Evolutionary conservation across 139 green algal genomes (phyloP).

Genomic region (Closterium sp.): DNA sequence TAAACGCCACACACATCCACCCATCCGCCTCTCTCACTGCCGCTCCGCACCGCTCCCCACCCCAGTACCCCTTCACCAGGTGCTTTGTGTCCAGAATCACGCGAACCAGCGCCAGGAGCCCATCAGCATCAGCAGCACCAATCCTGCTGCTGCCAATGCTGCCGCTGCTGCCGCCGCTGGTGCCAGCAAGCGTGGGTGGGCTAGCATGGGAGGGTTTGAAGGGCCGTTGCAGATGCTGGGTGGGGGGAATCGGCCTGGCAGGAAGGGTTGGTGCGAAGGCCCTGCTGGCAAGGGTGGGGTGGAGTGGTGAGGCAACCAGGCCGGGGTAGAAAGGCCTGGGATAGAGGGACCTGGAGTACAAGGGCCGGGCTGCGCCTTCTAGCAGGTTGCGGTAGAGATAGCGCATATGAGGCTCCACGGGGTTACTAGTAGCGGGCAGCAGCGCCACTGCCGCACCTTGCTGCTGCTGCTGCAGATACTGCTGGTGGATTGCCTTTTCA

Average conservation of each 20-base stretch:
- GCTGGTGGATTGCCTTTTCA: background rate
- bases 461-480: constrained; percentile 6
- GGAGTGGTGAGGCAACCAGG: too few species aligned
- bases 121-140: background rate
- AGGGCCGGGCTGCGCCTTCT: background rate
- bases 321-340: too few species aligned
- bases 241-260: background rate
- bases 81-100: background rate
- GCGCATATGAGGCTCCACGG: background rate
- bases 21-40: background rate
- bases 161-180: too few species aligned
- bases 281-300: background rate
- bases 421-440: background rate
- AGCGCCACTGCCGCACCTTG: background rate
- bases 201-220: background rate
- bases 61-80: background rate
- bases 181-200: background rate
- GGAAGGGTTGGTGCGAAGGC: background rate
- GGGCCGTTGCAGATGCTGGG: background rate
- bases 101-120: background rate
- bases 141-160: too few species aligned
- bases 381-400: constrained; percentile 8
- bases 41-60: background rate
- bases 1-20: background rate
- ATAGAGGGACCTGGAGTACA: background rate